A percentile compares a stretch with the other conserved stretches of the same genome.
Conservation (phyloP, 2,329 filamentous ascomycete genomes). For the Fusarium sp. region DNA sequence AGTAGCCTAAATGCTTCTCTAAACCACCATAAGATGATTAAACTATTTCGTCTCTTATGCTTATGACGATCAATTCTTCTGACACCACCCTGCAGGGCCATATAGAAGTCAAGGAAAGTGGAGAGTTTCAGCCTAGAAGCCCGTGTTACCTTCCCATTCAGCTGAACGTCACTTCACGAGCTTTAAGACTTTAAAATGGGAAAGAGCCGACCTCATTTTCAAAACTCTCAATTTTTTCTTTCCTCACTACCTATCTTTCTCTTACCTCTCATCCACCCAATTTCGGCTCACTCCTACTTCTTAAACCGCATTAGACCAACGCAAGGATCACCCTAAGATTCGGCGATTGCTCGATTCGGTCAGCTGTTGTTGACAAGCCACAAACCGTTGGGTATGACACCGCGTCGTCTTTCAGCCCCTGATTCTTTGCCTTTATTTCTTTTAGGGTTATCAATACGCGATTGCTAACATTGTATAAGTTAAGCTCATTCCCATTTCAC, state of each 20-base stretch:
- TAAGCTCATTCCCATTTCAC: slow-evolving; percentile 1
- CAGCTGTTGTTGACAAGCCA: slow-evolving; percentile 32
- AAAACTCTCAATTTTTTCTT: slow-evolving; percentile 1
- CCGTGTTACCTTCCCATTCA: slow-evolving; percentile 28
- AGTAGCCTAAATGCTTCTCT: too few species aligned
- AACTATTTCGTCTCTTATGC: too few species aligned
- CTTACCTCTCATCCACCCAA: background rate
- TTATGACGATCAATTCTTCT: too few species aligned
- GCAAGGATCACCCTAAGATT: slow-evolving; percentile 28
- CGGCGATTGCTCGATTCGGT: slow-evolving; percentile 46
- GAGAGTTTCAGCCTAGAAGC: slow-evolving; percentile 36
- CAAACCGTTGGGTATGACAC: slow-evolving; percentile 34
- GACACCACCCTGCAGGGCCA: background rate
- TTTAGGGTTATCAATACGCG: slow-evolving; percentile 1
- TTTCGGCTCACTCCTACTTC: slow-evolving; percentile 1
- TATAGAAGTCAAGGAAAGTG: slow-evolving; percentile 16
- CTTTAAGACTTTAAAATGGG: slow-evolving; percentile 28
- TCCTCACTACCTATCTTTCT: background rate
- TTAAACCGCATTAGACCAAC: slow-evolving; percentile 20
- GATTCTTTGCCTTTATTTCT: slow-evolving; percentile 16
- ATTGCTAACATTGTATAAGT: slow-evolving; percentile 33
- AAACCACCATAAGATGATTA: too few species aligned
- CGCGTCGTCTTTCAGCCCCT: slow-evolving; percentile 33
- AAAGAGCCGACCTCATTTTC: slow-evolving; percentile 22
- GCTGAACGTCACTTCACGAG: slow-evolving; percentile 27